Percentiles rank a stretch among this genome's conserved stretches.
These are phyloP conservation scores for Zygosaccharomyces rouxii DNA, from an alignment of 805 yeast species.

Conservation along the genomic window DNA sequence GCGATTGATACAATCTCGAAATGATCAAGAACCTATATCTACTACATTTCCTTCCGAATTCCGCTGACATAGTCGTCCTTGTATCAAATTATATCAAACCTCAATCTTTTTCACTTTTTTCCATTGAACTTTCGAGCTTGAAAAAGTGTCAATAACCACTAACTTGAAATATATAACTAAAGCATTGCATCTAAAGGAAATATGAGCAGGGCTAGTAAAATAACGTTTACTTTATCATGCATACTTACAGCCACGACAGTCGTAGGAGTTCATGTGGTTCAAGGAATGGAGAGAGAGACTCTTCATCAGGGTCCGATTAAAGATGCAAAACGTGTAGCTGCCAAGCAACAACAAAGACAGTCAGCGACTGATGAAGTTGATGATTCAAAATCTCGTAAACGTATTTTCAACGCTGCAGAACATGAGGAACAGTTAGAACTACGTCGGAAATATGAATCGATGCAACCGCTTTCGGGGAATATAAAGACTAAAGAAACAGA, in stretches of 20 bases:
- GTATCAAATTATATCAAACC: neutral
- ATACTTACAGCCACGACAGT: conserved; percentile 55
- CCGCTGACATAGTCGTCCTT: neutral
- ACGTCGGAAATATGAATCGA: conserved; percentile 48
- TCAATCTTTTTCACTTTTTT: neutral
- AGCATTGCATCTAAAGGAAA: too few relatives aligned
- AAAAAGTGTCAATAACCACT: neutral
- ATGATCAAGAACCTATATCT: too few relatives aligned
- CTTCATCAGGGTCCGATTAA: conserved; percentile 80
- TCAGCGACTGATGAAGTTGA: conserved; percentile 31
- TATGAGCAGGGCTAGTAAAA: conserved; percentile 79
- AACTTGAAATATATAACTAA: neutral
- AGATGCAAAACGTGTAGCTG: conserved; percentile 63
- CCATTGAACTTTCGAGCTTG: neutral
- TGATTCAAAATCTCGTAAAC: conserved; percentile 41
- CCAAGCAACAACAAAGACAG: conserved; percentile 35
- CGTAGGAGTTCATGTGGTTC: conserved; percentile 65
- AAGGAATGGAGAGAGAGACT: conserved; percentile 64
- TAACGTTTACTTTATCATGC: conserved; percentile 61
- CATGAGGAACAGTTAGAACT: conserved; percentile 62
- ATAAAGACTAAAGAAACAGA: conserved; percentile 42
- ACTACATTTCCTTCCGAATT: too few relatives aligned
- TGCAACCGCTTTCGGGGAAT: conserved; percentile 62
- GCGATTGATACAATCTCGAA: too few relatives aligned
- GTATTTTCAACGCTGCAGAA: conserved; percentile 53